Conservation (phyloP, 345 rosid species). For the Adansonia digitata region DNA sequence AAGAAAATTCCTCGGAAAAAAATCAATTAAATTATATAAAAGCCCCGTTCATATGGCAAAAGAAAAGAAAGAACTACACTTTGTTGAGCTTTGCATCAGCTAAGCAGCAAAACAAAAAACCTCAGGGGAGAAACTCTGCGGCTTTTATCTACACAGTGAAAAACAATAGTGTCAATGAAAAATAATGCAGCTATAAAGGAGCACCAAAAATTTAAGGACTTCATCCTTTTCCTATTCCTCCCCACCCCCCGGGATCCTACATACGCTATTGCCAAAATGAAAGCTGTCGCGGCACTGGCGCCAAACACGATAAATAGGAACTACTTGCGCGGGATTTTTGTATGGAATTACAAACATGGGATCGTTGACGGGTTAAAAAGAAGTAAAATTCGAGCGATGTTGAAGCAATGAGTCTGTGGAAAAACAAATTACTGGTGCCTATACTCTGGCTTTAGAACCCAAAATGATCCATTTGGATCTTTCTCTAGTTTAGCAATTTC, state of each 20-base stretch:
- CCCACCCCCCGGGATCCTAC: neutral
- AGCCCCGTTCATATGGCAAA: no score
- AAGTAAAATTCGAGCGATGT: neutral
- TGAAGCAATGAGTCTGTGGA: neutral
- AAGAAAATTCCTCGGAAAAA: no score
- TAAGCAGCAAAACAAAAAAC: neutral
- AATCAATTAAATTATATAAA: neutral
- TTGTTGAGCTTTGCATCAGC: neutral
- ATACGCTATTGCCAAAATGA: neutral
- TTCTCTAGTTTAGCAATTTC: conserved; percentile 68
- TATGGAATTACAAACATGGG: neutral
- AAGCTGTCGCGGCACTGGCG: no score
- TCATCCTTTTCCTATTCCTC: neutral
- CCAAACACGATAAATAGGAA: neutral
- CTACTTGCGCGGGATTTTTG: neutral
- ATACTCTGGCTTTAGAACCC: conserved; percentile 81
- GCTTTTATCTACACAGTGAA: neutral
- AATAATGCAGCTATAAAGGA: neutral
- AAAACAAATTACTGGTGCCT: conserved; percentile 15
- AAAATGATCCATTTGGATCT: conserved; percentile 46
- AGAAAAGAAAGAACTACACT: neutral
- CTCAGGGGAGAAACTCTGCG: neutral
- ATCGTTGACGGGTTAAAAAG: neutral
- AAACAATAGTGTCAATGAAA: neutral
- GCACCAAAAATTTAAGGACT: neutral